phyloP scores from a whole-genome alignment of 2,329 filamentous ascomycete genomes.

The Pestalotiopsis sp. region DNA sequence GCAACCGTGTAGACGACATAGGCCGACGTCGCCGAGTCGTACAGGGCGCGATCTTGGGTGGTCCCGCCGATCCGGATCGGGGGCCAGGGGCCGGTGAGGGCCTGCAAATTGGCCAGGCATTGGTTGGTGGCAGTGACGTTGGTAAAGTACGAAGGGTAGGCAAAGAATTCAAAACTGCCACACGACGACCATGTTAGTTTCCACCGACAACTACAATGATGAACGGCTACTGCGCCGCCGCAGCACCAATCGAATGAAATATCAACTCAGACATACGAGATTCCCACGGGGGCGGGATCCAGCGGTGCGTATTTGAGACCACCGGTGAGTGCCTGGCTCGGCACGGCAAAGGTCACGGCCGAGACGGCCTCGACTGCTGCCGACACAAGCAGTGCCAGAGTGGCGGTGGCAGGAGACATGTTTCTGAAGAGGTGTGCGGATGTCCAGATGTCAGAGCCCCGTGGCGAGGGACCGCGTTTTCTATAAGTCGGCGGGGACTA shows the following conservation, averaged over 20 bases:
- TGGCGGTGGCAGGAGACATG: neutral
- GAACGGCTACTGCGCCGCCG: too few relatives aligned
- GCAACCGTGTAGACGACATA: constrained; percentile 53
- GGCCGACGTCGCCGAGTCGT: constrained; percentile 42
- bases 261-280: constrained; percentile 37
- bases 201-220: too few relatives aligned
- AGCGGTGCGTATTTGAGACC: constrained; percentile 26
- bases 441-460: neutral
- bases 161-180: constrained; percentile 54
- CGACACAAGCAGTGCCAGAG: neutral
- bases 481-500: too few relatives aligned
- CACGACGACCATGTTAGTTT: neutral
- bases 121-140: constrained; percentile 50
- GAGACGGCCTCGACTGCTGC: neutral
- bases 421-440: neutral
- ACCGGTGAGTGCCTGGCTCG: constrained; percentile 14
- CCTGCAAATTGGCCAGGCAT: constrained; percentile 52
- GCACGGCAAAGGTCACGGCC: constrained; percentile 27
- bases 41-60: constrained; percentile 56
- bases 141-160: constrained; percentile 54
- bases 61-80: constrained; percentile 59
- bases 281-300: constrained; percentile 36
- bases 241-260: too few relatives aligned
- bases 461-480: neutral
- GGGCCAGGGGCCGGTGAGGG: constrained; percentile 50